Percentiles rank a stretch among this genome's conserved stretches.
Conservation (phyloP, 169 alveolate species). For the Eimeria tenella region DNA sequence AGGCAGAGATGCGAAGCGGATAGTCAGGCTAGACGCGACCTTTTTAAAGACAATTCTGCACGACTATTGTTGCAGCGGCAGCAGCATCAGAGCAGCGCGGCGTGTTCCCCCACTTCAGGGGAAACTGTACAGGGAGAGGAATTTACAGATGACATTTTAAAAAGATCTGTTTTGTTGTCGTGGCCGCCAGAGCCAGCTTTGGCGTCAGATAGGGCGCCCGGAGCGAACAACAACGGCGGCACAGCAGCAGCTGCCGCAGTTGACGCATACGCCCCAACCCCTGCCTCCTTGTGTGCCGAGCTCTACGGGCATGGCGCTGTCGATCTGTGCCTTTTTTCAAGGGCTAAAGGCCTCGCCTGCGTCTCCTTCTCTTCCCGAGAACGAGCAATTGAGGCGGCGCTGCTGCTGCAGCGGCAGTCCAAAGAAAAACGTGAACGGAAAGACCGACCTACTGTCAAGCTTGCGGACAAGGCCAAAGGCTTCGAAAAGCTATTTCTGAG, state of each 20-base stretch:
- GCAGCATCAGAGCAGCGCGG: slow-evolving; percentile 4
- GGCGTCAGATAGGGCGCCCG: slow-evolving; percentile 27
- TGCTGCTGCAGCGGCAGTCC: slow-evolving; percentile 51
- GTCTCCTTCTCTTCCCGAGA: slow-evolving; percentile 72
- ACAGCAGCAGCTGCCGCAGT: slow-evolving; percentile 49
- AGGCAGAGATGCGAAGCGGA: neutral
- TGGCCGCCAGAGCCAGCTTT: slow-evolving; percentile 42
- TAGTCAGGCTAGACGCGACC: neutral
- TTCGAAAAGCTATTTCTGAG: neutral
- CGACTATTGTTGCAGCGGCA: slow-evolving; percentile 40
- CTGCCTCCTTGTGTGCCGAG: slow-evolving; percentile 32
- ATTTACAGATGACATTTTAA: slow-evolving; percentile 24
- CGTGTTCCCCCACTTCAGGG: neutral
- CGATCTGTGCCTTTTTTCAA: slow-evolving; percentile 40
- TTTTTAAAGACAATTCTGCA: neutral
- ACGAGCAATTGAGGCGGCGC: slow-evolving; percentile 70
- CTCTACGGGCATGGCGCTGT: slow-evolving; percentile 50
- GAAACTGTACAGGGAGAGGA: slow-evolving; percentile 45
- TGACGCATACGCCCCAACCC: slow-evolving; percentile 3
- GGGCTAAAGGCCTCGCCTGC: slow-evolving; percentile 11
- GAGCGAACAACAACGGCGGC: neutral
- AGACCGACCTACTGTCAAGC: neutral
- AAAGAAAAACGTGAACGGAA: too few relatives aligned
- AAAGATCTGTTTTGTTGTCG: slow-evolving; percentile 56
- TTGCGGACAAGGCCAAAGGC: slow-evolving; percentile 38